Percentiles rank a stretch among this genome's conserved stretches.
Conservation (phyloP, 1,284 basidiomycete genomes). For the Rhodotorula sp. region DNA sequence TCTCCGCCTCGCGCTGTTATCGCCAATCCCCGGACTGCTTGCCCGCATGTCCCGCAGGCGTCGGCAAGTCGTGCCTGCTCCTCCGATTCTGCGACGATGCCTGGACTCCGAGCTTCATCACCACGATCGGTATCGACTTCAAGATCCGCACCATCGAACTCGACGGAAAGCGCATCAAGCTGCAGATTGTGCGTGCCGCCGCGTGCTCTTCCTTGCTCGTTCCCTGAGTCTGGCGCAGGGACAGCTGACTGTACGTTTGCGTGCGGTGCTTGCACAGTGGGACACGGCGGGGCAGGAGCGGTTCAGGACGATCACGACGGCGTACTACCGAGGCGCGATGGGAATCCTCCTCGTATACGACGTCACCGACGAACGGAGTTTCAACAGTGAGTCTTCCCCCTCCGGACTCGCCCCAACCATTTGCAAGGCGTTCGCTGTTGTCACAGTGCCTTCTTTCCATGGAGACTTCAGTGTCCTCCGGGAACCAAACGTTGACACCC, state of each 20-base stretch:
- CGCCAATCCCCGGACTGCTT: too few species aligned
- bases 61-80: constrained; percentile 97
- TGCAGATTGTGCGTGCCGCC: constrained; percentile 75
- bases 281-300: constrained; percentile 99
- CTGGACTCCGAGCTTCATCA: constrained; percentile 99
- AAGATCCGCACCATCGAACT: constrained; percentile 96
- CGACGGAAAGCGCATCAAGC: constrained; percentile 92
- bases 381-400: constrained; percentile 71
- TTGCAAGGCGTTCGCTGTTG: too few species aligned
- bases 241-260: neutral
- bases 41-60: too few species aligned
- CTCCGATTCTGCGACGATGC: constrained; percentile 99
- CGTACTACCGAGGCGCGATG: constrained; percentile 99
- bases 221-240: neutral
- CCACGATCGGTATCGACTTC: constrained; percentile 95
- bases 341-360: constrained; percentile 98
- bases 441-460: too few species aligned
- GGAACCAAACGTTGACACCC: too few species aligned
- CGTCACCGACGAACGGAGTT: constrained; percentile 95
- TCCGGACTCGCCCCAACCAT: neutral
- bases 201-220: neutral
- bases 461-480: too few species aligned
- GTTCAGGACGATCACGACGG: constrained; percentile 98
- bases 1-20: too few species aligned
- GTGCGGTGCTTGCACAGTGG: constrained; percentile 62